phyloP scores from a whole-genome alignment of 768 basidiomycete genomes.

The Galerina sulciceps region DNA sequence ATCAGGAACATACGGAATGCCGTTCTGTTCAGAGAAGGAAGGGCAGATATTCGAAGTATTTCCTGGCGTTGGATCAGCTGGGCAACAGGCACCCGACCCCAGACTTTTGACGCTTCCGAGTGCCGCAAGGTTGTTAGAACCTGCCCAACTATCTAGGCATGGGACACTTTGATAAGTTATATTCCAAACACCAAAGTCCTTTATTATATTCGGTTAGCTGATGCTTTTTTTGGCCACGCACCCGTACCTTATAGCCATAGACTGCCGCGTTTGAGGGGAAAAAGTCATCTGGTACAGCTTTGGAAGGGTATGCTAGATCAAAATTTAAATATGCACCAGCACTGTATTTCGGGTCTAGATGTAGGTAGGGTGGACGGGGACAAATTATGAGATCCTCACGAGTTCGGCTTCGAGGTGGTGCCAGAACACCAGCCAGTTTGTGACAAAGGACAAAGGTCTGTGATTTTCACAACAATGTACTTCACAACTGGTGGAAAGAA shows the following conservation, averaged over 20 bases:
- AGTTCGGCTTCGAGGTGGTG: conserved; percentile 61
- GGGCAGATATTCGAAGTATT: conserved; percentile 59
- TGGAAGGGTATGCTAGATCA: conserved; percentile 80
- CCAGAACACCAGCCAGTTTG: conserved; percentile 73
- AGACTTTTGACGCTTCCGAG: conserved; percentile 68
- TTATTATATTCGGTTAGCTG: background rate
- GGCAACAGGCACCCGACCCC: conserved; percentile 71
- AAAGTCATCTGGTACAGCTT: conserved; percentile 69
- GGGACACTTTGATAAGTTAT: conserved; percentile 69
- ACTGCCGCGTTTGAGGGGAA: conserved; percentile 72
- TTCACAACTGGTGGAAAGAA: conserved; percentile 67
- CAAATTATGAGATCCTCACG: conserved; percentile 44
- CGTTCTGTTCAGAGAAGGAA: conserved; percentile 71
- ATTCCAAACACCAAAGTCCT: conserved; percentile 92
- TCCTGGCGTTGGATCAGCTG: conserved; percentile 62
- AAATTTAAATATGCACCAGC: conserved; percentile 78
- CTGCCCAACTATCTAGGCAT: conserved; percentile 68
- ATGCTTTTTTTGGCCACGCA: background rate
- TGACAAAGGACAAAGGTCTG: conserved; percentile 76
- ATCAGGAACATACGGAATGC: conserved; percentile 56
- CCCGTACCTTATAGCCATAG: conserved; percentile 59
- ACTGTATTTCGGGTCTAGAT: conserved; percentile 34
- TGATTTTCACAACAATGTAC: conserved; percentile 76
- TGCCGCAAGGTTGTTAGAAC: conserved; percentile 58
- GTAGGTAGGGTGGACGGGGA: background rate